Evolutionary conservation across 495 filamentous ascomycete species (phyloP).

Genomic region (Mytilinidion resinicola): DNA sequence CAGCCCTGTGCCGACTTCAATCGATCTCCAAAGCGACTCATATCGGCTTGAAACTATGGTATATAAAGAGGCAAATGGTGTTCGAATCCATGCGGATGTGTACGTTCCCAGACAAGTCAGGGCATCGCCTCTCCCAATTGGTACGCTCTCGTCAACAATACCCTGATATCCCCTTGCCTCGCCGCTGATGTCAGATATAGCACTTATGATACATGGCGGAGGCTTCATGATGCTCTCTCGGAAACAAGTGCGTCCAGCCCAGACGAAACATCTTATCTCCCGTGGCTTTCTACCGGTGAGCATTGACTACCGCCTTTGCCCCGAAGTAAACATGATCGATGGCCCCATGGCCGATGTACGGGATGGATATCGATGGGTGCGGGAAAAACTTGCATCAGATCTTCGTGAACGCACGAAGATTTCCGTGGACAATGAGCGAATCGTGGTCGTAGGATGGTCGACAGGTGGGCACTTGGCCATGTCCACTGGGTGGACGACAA

Average conservation of each 20-base stretch:
- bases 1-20: no score
- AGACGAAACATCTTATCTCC: slow-evolving; percentile 38
- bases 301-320: slow-evolving; percentile 53
- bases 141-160: slow-evolving; percentile 14
- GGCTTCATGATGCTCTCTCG: slow-evolving; percentile 45
- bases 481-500: slow-evolving; percentile 41
- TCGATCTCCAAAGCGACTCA: background rate
- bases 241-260: slow-evolving; percentile 40
- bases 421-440: slow-evolving; percentile 32
- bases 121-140: slow-evolving; percentile 15
- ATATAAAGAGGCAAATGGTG: slow-evolving; percentile 7
- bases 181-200: no score
- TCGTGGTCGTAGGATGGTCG: slow-evolving; percentile 54
- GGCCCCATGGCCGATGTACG: slow-evolving; percentile 47
- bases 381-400: slow-evolving; percentile 38
- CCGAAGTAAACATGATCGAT: slow-evolving; percentile 43
- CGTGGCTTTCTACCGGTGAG: slow-evolving; percentile 48
- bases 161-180: background rate
- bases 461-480: slow-evolving; percentile 51
- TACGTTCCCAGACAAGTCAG: slow-evolving; percentile 44
- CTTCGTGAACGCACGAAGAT: slow-evolving; percentile 27
- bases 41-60: background rate
- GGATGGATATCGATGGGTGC: slow-evolving; percentile 45
- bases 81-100: slow-evolving; percentile 41
- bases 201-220: slow-evolving; percentile 54